phyloP scores from a whole-genome alignment of 305 asterid species.

The Rubia balearica region DNA sequence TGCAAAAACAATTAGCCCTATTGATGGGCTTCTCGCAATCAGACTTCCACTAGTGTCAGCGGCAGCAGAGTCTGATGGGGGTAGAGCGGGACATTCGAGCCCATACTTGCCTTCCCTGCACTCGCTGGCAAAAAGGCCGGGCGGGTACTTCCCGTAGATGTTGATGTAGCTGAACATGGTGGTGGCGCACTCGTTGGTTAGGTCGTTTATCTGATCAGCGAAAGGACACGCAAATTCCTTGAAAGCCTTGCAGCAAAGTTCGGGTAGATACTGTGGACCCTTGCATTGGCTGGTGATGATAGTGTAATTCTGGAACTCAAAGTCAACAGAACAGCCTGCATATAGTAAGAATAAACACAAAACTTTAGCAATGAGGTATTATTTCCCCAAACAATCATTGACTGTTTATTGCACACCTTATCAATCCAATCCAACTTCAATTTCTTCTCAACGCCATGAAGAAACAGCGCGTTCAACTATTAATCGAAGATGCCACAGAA shows the following conservation, averaged over 20 bases:
- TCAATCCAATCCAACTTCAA: neutral
- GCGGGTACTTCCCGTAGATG: slow-evolving; percentile 69
- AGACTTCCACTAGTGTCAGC: neutral
- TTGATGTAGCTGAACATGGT: slow-evolving; percentile 84
- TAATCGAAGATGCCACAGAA: neutral
- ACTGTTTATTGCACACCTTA: too few species aligned
- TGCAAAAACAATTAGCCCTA: neutral
- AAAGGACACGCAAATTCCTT: slow-evolving; percentile 56
- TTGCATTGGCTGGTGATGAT: slow-evolving; percentile 66
- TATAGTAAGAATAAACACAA: neutral
- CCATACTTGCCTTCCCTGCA: slow-evolving; percentile 48
- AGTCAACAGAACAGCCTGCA: slow-evolving; percentile 68
- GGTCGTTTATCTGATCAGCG: slow-evolving; percentile 38
- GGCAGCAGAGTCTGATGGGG: neutral
- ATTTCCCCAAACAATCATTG: too few species aligned
- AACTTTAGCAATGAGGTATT: neutral
- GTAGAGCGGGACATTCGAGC: slow-evolving; percentile 46
- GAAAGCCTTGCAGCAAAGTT: slow-evolving; percentile 48
- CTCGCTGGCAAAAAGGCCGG: slow-evolving; percentile 58
- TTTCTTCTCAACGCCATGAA: neutral
- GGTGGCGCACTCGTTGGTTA: slow-evolving; percentile 60
- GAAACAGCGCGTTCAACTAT: neutral
- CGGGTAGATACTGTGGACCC: slow-evolving; percentile 53
- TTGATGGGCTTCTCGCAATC: neutral
- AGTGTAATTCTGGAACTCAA: slow-evolving; percentile 71